Evolutionary conservation across 2,329 filamentous ascomycete species (phyloP), one percentile per base, ranked within the genome.

Genomic region (Alternaria incomplexa): DNA sequence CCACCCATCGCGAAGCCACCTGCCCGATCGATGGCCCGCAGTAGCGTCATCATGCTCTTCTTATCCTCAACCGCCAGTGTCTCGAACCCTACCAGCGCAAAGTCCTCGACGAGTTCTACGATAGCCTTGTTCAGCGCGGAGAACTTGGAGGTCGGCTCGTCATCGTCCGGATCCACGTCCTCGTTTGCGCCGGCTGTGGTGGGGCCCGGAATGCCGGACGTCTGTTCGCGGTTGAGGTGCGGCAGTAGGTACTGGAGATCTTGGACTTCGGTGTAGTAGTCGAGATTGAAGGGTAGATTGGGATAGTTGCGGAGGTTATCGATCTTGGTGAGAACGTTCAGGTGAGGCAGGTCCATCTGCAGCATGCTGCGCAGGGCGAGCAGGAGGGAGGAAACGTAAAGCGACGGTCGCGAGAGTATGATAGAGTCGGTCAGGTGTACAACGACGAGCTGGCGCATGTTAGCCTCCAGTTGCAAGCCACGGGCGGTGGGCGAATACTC

Each of bases 321-420:
- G 81, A 99, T 97, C 82, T 99, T 99, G 61, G 94, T 97, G 25
- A 99, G 87, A 65, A 99, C 92, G 76, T 99, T 99, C 70, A 99
- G 85, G 77, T 97, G 93, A 1, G 96, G 93, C 65, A 98, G 91
- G 76, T 98, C 96, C 87, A 99, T 95, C 82, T 98, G 96, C 56
- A 99, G 89, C 95, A 99, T 99, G 72, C 93, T 94, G 69, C 96
- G 91, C 67, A 99, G 88, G 58, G 93, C 95, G 23, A 99, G 89
- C 60, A 99, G 90, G 61, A 99, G 86, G 13, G 96, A 96, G 70
- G 95, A 97, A 63, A 99, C 91, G 81, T 97, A 99, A 64, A 98
- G 88, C 4, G 94, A 97, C 1, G 96, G 96, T 63, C 96, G 89
- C 0, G 94, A 97, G 26, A 98, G 86, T 78, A 93, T 95, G 78